Evolutionary conservation across 2,329 filamentous ascomycete species (phyloP).

Genomic region (Aureobasidium sp.): DNA sequence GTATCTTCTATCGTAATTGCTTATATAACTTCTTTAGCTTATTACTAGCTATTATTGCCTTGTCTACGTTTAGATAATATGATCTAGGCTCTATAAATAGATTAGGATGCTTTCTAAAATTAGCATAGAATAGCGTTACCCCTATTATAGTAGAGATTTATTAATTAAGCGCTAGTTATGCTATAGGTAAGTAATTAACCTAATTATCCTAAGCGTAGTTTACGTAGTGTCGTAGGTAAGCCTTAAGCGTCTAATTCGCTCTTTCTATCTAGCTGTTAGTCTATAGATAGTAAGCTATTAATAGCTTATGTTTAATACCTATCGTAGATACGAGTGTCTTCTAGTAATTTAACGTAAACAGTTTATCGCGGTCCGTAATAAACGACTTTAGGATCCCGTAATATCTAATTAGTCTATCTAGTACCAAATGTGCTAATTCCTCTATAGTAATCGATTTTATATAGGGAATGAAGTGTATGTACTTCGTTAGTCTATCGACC

Average conservation of each 20-base stretch:
- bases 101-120: constrained; percentile 13
- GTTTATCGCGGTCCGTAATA: constrained; percentile 18
- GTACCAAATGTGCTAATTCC: constrained; percentile 16
- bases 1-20: constrained; percentile 3
- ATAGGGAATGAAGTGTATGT: constrained; percentile 14
- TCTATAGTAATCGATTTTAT: constrained; percentile 14
- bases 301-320: constrained; percentile 18
- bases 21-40: constrained; percentile 7
- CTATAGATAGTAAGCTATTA: constrained; percentile 21
- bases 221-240: constrained; percentile 19
- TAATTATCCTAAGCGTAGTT: constrained; percentile 19
- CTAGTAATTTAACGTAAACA: constrained; percentile 19
- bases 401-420: constrained; percentile 16
- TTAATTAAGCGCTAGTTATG: constrained; percentile 21
- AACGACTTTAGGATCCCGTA: constrained; percentile 15
- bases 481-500: constrained; percentile 18
- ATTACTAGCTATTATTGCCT: background rate
- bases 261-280: constrained; percentile 23
- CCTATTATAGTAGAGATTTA: constrained; percentile 13
- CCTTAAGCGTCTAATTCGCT: constrained; percentile 20
- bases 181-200: constrained; percentile 16
- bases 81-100: background rate
- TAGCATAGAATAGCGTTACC: constrained; percentile 18
- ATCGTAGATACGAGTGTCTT: constrained; percentile 14
- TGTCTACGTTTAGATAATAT: constrained; percentile 5